phyloP scores from a whole-genome alignment of 2,329 filamentous ascomycete species.

The Mycocentrospora acerina region DNA sequence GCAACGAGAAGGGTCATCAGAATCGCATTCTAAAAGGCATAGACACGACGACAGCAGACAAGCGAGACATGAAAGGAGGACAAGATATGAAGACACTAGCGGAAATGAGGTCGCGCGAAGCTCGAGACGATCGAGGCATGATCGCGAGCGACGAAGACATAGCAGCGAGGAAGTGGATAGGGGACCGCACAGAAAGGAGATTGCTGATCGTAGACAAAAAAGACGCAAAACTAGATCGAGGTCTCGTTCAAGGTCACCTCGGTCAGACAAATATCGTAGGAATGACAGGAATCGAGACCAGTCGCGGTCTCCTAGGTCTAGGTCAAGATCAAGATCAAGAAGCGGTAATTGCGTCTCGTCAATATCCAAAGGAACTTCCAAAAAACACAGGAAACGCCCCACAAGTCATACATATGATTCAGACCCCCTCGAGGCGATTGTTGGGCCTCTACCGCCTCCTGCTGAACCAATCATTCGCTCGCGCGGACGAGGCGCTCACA shows the following conservation, averaged over 20 bases:
- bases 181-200: constrained; percentile 9
- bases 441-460: constrained; percentile 69
- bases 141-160: constrained; percentile 7
- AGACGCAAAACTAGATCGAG: constrained; percentile 18
- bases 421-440: constrained; percentile 72
- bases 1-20: constrained; percentile 4
- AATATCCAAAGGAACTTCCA: constrained; percentile 1
- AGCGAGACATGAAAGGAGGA: constrained; percentile 14
- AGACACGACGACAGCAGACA: constrained; percentile 17
- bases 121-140: constrained; percentile 20
- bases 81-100: constrained; percentile 13
- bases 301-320: constrained; percentile 13
- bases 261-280: constrained; percentile 10
- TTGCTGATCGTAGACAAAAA: constrained; percentile 9
- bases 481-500: constrained; percentile 34
- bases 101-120: constrained; percentile 12
- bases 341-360: not conserved
- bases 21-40: constrained; percentile 6
- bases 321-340: not conserved
- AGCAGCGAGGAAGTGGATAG: constrained; percentile 12
- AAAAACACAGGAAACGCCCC: constrained; percentile 9
- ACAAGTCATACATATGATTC: constrained; percentile 49
- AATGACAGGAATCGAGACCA: constrained; percentile 10
- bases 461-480: constrained; percentile 45
- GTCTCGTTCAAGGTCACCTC: constrained; percentile 22